Percentiles rank a stretch among this genome's conserved stretches.
Conservation (phyloP, 202 grass and related monocot genomes). For the Digitaria exilis region DNA sequence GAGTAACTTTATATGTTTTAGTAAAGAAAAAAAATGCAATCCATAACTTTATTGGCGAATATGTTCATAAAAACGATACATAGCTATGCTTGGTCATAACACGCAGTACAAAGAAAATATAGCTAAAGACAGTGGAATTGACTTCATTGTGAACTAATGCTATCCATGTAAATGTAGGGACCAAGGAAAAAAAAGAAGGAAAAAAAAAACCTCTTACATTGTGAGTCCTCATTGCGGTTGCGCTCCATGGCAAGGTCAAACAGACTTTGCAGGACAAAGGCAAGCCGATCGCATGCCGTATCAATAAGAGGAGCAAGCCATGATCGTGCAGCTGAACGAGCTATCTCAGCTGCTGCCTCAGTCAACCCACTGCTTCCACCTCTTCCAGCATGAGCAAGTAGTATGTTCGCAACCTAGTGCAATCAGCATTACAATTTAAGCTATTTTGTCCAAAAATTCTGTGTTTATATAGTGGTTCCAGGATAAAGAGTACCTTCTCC, state of each 20-base stretch:
- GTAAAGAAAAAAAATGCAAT: not conserved
- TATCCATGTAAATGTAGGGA: not conserved
- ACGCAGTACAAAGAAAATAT: not conserved
- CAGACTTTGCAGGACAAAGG: constrained; percentile 87
- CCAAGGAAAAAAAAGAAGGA: constrained; percentile 20
- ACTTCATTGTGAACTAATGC: constrained; percentile 13
- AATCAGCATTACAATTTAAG: constrained; percentile 28
- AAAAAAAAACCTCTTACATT: constrained; percentile 50
- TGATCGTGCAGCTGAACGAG: constrained; percentile 76
- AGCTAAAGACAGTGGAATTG: not conserved
- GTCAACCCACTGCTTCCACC: constrained; percentile 75
- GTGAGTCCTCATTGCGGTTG: constrained; percentile 57
- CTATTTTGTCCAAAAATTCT: not conserved
- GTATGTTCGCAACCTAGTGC: constrained; percentile 92
- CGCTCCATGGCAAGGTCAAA: constrained; percentile 94
- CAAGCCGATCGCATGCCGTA: constrained; percentile 90
- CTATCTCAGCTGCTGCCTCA: constrained; percentile 94
- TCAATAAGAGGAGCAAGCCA: constrained; percentile 93
- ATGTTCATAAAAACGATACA: constrained; percentile 2
- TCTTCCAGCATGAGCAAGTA: constrained; percentile 95
- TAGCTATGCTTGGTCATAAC: constrained; percentile 1
- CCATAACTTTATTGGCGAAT: not conserved
- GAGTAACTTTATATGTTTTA: not conserved
- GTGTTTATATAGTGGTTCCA: not conserved
- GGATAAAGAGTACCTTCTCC: constrained; percentile 71